Evolutionary conservation across 768 basidiomycete species (phyloP).

Genomic region (Rhizopogon vesiculosus): DNA sequence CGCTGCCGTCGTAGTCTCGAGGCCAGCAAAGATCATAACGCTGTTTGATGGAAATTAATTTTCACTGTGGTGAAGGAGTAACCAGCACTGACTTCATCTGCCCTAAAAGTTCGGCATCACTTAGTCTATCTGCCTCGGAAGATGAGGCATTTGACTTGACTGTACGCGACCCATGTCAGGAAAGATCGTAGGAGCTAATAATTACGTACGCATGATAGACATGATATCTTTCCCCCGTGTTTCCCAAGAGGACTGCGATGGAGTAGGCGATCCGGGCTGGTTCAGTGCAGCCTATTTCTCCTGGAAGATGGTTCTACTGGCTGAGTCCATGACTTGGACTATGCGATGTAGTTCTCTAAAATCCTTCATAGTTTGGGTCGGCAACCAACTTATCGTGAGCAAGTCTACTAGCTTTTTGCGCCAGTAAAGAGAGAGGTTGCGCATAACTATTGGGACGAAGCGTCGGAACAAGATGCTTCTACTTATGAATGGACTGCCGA

Average conservation of each 20-base stretch:
- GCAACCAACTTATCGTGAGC: background rate
- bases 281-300: constrained; percentile 15
- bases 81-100: constrained; percentile 20
- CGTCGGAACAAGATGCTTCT: background rate
- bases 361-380: background rate
- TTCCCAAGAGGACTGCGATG: background rate
- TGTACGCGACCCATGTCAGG: constrained; percentile 1
- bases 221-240: constrained; percentile 19
- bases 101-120: constrained; percentile 20
- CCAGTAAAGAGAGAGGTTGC: background rate
- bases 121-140: constrained; percentile 14
- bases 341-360: constrained; percentile 5
- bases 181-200: background rate
- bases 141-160: constrained; percentile 18
- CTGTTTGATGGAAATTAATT: constrained; percentile 1
- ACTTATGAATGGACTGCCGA: background rate
- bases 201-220: constrained; percentile 20
- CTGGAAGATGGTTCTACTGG: constrained; percentile 9
- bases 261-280: background rate
- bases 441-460: background rate
- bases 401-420: background rate
- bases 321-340: constrained; percentile 10
- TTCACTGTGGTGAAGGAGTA: background rate
- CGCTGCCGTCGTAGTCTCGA: constrained; percentile 13
- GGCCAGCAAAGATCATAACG: constrained; percentile 17